Evolutionary conservation across 1,284 basidiomycete genomes (phyloP), one percentile per base, ranked within the genome.

Genomic region (Phlebopus sp.): DNA sequence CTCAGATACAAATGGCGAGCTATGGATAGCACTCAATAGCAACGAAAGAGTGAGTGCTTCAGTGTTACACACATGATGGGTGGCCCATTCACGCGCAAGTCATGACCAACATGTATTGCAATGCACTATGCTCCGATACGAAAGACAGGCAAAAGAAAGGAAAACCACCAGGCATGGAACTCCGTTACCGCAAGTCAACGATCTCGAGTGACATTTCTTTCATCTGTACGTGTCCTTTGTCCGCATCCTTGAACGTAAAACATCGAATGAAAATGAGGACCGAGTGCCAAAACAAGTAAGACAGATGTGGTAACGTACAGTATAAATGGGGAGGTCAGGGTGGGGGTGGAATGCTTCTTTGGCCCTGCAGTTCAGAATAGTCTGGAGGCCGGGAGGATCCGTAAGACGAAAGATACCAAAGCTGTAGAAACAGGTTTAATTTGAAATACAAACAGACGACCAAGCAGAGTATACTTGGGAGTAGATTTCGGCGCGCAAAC

Each of bases 381-480:
- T 80, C 51, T 84, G 71, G 30, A 95, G 65, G 6, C 92, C 92
- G 1, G 81, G 84, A 2, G 92, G 92, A 59, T 92, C 86, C 1
- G 90, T 94, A 4, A 94, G 70, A 11, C 90, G 84, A 69, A 93
- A 93, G 43, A 94, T 87, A 2, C 91, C 89, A 71, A 88, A 88
- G 55, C 87, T 90, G 54, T 6, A 18, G 14, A 25, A 11, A 19
- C 19, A 17, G 29, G 19, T 39, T n/a, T 34, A 38, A 27, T 46
- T 38, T 42, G 25, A 21, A 36, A 36, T 38, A 29, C 13, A 11
- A 35, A 41, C 32, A 46, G 38, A 46, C 44, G 39, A 47, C 38
- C 31, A 34, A 48, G 6, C 56, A 42, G 30, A 32, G 47, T 80
- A 32, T 64, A 90, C 89, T 81, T 85, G 0, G 91, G 92, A 18